Base-by-base conservation (phyloP, 2,329 filamentous ascomycete genomes). In the Coccinonectria pachysandricola region DNA sequence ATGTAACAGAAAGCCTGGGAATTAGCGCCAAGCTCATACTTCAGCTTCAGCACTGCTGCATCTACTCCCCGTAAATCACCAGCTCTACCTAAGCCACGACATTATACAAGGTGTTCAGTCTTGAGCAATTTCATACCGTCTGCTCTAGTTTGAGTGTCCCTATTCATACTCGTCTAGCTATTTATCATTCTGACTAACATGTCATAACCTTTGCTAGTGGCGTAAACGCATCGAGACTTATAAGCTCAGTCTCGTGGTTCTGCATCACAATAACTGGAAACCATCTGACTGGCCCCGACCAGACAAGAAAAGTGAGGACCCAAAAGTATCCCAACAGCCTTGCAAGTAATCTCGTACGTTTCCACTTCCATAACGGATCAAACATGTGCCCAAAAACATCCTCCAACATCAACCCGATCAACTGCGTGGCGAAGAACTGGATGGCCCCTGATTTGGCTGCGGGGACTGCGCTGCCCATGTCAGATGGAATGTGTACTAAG, bases 221-320 rank as follows among this genome's bases (percentile, higher is more conserved):
- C 12, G 32, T 38, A 2, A 38, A 38, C 3, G 37, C 38, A n/a
- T 30, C 30, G 8, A 30, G 18, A 10, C 35, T 11, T 3, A 41
- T 28, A 0, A 40, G 21, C 10, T 41, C 38, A 0, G 37, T 41
- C 16, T 36, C 35, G 7, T 19, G 22, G 2, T 13, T 32, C 17
- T 41, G 38, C 15, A 28, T 30, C 2, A 36, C 7, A 21, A 41
- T 40, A 2, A 40, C 37, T 5, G 38, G 37, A 19, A 40, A 41
- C 38, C 38, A 41, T 8, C 38, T 22, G 2, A 36, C 37, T 3
- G 38, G 38, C 1, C 38, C 38, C 4, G 37, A 36, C 38, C 38
- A 41, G 10, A 29, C 38, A 17, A 41, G 38, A 30, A 36, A 41
- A n/a, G 19, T 15, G 13, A 41, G 28, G 9, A 40, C 37, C 38